Conservation (phyloP, 805 yeast genomes). For the Candida sonorensis region DNA sequence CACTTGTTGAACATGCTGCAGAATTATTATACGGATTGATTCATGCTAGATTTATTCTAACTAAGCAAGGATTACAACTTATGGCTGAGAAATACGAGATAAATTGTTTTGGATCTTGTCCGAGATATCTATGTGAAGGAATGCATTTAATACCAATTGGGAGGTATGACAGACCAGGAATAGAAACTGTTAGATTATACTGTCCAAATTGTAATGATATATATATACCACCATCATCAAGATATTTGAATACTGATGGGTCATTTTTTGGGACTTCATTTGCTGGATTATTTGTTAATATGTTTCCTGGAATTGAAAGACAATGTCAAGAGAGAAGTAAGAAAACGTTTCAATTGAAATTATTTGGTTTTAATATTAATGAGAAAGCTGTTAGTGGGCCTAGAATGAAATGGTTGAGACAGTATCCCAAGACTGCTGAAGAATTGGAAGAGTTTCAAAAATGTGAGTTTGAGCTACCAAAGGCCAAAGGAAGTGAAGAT, state of each 20-base stretch:
- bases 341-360: slow-evolving; percentile 58
- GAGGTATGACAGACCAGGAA: slow-evolving; percentile 82
- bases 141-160: slow-evolving; percentile 91
- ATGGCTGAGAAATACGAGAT: slow-evolving; percentile 93
- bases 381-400: slow-evolving; percentile 76
- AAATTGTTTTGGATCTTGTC: slow-evolving; percentile 86
- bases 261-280: slow-evolving; percentile 96
- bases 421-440: slow-evolving; percentile 55
- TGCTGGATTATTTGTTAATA: slow-evolving; percentile 85
- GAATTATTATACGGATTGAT: slow-evolving; percentile 89
- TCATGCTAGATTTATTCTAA: slow-evolving; percentile 84
- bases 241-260: slow-evolving; percentile 87
- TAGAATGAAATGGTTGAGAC: slow-evolving; percentile 94
- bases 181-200: slow-evolving; percentile 83
- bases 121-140: slow-evolving; percentile 82
- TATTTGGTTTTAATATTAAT: slow-evolving; percentile 82
- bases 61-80: slow-evolving; percentile 82
- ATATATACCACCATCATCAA: slow-evolving; percentile 79
- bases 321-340: slow-evolving; percentile 59
- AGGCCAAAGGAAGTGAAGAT: slow-evolving; percentile 2
- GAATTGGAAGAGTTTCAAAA: slow-evolving; percentile 56
- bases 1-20: slow-evolving; percentile 81
- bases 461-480: slow-evolving; percentile 59
- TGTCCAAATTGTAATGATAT: slow-evolving; percentile 94
- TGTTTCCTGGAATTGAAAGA: slow-evolving; percentile 84